phyloP scores from a whole-genome alignment of 1,284 basidiomycete genomes.

The Ganoderma sinense region DNA sequence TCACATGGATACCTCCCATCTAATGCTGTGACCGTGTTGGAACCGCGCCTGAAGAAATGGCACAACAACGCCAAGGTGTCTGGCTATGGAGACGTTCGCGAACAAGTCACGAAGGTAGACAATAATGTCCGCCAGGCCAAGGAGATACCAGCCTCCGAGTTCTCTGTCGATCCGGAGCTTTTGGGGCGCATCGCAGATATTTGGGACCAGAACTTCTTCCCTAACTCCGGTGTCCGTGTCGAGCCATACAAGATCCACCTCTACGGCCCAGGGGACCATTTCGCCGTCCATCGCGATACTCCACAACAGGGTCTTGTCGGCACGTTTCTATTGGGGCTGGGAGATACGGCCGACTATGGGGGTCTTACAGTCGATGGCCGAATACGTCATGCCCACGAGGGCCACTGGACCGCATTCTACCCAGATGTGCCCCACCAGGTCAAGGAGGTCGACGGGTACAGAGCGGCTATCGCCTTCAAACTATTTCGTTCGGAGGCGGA shows the following conservation, averaged over 20 bases:
- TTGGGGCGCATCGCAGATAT: constrained; percentile 25
- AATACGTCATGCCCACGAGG: constrained; percentile 18
- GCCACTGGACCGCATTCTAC: constrained; percentile 46
- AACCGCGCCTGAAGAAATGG: constrained; percentile 19
- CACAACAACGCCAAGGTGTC: constrained; percentile 12
- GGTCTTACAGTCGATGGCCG: constrained; percentile 26
- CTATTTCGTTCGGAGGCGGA: constrained; percentile 32
- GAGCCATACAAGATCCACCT: constrained; percentile 44
- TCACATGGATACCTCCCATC: background rate
- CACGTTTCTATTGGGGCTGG: constrained; percentile 23
- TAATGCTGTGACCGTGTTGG: background rate
- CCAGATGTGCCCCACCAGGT: constrained; percentile 46
- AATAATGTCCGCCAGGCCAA: constrained; percentile 36
- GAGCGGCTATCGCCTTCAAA: constrained; percentile 44
- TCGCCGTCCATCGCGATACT: constrained; percentile 41
- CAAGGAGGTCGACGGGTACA: constrained; percentile 30
- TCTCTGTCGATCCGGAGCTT: constrained; percentile 34
- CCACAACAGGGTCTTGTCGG: constrained; percentile 40
- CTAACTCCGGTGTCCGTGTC: constrained; percentile 31
- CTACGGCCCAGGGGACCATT: constrained; percentile 40
- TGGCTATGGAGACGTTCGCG: constrained; percentile 26
- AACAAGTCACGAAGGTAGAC: constrained; percentile 26
- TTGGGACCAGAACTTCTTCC: constrained; percentile 36
- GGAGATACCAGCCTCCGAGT: constrained; percentile 39
- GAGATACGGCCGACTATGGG: constrained; percentile 6